These are phyloP conservation scores for Papiliotrema nemorosa DNA, from an alignment of 1,284 basidiomycete genomes.

Conservation along the genomic window DNA sequence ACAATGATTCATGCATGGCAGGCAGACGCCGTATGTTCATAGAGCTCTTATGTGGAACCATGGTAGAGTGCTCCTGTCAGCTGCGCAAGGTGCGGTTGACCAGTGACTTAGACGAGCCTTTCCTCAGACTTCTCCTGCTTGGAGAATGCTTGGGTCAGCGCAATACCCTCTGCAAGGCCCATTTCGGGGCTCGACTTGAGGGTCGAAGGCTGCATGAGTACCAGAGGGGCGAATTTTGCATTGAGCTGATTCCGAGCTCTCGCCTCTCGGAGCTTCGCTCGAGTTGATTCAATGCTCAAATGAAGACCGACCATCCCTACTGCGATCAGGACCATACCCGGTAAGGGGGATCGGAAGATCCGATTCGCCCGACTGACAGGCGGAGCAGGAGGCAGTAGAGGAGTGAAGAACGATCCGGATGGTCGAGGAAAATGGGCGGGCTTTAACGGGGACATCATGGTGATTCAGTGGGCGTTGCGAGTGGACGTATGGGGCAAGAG, in stretches of 20 bases:
- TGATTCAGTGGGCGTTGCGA: too few species aligned
- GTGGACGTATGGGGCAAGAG: too few species aligned
- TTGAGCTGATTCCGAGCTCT: background rate
- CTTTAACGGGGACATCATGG: background rate
- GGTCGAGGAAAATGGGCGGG: background rate
- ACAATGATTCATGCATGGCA: too few species aligned
- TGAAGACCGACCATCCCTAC: background rate
- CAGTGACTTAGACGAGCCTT: background rate
- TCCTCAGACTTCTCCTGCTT: background rate
- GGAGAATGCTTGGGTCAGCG: too few species aligned
- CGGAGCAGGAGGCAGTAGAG: background rate
- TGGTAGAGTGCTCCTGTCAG: too few species aligned
- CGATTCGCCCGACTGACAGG: background rate
- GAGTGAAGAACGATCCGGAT: background rate
- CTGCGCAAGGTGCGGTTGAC: too few species aligned
- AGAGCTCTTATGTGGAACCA: too few species aligned
- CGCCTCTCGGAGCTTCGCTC: background rate
- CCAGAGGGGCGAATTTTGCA: background rate
- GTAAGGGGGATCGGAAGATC: background rate
- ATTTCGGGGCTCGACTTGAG: background rate
- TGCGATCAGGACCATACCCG: background rate
- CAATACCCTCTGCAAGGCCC: too few species aligned
- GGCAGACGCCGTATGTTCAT: too few species aligned
- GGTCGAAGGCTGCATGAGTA: background rate
- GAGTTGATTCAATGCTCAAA: background rate